These are phyloP conservation scores for Colletotrichum salicis DNA, from an alignment of 2,329 filamentous ascomycete species.

Conservation along the genomic window DNA sequence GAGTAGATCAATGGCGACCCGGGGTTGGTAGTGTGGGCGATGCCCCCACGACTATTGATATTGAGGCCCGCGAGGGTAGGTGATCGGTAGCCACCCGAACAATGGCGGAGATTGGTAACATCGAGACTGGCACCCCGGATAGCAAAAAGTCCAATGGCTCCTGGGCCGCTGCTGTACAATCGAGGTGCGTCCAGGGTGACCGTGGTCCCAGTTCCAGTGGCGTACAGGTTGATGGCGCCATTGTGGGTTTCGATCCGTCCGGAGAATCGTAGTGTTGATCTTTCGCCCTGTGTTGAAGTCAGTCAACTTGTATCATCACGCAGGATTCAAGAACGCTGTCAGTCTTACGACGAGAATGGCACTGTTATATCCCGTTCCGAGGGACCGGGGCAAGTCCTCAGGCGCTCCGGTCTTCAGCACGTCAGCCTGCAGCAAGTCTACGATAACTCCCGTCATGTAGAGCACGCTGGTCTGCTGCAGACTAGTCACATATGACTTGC, in stretches of 20 bases:
- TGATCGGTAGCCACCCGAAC: slow-evolving; percentile 13
- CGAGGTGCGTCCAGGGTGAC: not conserved
- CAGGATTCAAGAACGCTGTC: too few relatives aligned
- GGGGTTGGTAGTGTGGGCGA: slow-evolving; percentile 2
- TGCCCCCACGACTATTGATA: not conserved
- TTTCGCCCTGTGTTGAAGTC: not conserved
- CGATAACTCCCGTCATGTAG: slow-evolving; percentile 8
- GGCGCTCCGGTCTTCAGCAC: not conserved
- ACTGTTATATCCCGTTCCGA: not conserved
- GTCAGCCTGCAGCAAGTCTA: not conserved
- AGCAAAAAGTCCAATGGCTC: not conserved
- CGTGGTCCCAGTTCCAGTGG: not conserved
- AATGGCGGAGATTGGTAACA: slow-evolving; percentile 9
- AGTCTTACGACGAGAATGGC: slow-evolving; percentile 5
- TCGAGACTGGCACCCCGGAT: not conserved
- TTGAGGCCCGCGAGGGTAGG: slow-evolving; percentile 9
- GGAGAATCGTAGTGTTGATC: not conserved
- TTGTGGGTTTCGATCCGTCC: slow-evolving; percentile 17
- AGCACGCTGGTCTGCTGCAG: slow-evolving; percentile 7
- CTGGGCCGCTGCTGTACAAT: slow-evolving; percentile 14
- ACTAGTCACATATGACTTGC: not conserved
- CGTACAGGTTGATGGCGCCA: slow-evolving; percentile 10
- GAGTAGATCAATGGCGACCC: slow-evolving; percentile 18
- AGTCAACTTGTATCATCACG: not conserved
- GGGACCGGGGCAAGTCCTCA: not conserved